Evolutionary conservation across 2,329 filamentous ascomycete species (phyloP).

Genomic region (Trichoderma atrobrunneum): DNA sequence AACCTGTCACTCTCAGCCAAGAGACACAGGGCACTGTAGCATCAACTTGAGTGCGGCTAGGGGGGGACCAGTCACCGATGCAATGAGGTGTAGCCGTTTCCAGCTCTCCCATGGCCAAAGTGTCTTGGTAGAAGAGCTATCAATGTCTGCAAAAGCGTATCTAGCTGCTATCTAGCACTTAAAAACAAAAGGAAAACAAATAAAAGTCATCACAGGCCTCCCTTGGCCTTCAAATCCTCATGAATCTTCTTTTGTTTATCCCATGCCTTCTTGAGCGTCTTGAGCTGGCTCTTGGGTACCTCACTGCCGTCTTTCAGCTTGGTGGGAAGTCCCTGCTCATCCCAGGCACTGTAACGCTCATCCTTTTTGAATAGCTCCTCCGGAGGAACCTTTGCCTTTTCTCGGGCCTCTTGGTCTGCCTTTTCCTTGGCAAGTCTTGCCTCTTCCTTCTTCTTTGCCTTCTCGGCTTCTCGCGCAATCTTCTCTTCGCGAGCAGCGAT

Average conservation of each 20-base stretch:
- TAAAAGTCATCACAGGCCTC: conserved; percentile 7
- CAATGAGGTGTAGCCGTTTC: neutral
- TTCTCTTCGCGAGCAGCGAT: conserved; percentile 59
- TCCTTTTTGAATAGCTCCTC: conserved; percentile 56
- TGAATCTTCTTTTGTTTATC: conserved; percentile 84
- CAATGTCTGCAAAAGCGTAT: neutral
- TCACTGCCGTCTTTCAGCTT: conserved; percentile 76
- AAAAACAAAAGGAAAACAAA: neutral
- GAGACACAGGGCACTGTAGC: neutral
- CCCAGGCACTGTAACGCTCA: conserved; percentile 70
- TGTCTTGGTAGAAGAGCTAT: neutral
- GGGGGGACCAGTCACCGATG: neutral
- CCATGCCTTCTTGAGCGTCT: conserved; percentile 88
- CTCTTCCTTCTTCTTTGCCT: conserved; percentile 54
- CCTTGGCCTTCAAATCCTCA: conserved; percentile 52
- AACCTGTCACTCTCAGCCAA: neutral
- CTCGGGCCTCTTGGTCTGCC: conserved; percentile 52
- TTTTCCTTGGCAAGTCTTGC: conserved; percentile 50
- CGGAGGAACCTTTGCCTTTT: conserved; percentile 56
- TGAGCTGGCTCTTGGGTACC: conserved; percentile 72
- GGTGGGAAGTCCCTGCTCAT: conserved; percentile 75
- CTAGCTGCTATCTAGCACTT: neutral
- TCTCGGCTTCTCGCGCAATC: conserved; percentile 59
- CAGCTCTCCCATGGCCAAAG: neutral
- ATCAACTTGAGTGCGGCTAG: neutral